phyloP scores from a whole-genome alignment of 2,329 filamentous ascomycete species.

The Calonectria hawksworthii region DNA sequence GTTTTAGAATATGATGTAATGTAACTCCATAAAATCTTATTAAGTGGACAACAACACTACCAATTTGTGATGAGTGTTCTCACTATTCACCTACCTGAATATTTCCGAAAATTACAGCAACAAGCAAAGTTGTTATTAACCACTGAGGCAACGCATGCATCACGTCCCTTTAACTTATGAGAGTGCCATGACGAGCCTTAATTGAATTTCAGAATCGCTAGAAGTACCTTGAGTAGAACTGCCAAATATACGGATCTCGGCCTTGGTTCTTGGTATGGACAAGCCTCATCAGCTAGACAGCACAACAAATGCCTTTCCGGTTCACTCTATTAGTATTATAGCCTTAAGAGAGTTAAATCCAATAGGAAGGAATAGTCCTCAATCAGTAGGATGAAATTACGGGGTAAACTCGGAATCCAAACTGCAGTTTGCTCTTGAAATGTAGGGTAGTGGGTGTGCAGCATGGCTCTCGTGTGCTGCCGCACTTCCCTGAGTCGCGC shows the following conservation, averaged over 20 bases:
- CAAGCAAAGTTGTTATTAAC: neutral
- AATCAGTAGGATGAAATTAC: no score
- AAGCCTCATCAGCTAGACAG: neutral
- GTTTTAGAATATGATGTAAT: neutral
- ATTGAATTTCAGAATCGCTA: neutral
- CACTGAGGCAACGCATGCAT: neutral
- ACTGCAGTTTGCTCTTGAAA: no score
- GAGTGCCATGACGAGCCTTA: neutral
- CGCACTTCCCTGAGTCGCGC: no score
- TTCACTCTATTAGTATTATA: no score
- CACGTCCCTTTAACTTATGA: neutral
- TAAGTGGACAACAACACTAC: neutral
- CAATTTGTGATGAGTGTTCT: no score
- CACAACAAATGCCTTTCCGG: no score
- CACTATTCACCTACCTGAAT: neutral
- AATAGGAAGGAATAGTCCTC: no score
- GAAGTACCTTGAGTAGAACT: neutral
- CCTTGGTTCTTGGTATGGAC: no score
- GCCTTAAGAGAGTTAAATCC: no score
- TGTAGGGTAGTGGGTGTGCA: no score
- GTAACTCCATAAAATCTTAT: neutral
- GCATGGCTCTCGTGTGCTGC: neutral
- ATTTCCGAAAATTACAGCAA: neutral
- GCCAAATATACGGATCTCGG: neutral
- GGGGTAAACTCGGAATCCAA: no score